These are phyloP conservation scores for Apophysomyces elegans DNA, from an alignment of 371 early-diverging fungal species.

Conservation along the genomic window DNA sequence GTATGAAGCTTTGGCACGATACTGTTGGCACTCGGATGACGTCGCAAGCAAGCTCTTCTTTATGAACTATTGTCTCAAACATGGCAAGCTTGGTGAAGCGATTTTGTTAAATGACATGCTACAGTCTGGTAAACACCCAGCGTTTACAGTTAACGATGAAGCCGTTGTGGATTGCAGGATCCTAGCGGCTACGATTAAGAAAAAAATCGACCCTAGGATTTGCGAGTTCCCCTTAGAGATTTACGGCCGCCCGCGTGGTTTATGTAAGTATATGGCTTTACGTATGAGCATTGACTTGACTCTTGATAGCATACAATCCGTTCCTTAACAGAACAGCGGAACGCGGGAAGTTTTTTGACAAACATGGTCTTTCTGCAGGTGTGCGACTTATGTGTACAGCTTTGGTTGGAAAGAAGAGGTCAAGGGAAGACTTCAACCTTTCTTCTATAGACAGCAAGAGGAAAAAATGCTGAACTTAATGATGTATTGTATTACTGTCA, in stretches of 20 bases:
- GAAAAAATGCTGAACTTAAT: no score
- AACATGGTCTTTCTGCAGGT: constrained; percentile 8
- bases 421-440: not conserved
- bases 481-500: no score
- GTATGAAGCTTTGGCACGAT: not conserved
- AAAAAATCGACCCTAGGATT: not conserved
- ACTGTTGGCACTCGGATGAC: not conserved
- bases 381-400: not conserved
- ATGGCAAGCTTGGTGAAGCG: not conserved
- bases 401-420: not conserved
- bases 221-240: not conserved
- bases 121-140: not conserved
- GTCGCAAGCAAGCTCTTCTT: not conserved
- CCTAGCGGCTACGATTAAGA: not conserved
- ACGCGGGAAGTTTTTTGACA: not conserved
- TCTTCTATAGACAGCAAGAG: no score
- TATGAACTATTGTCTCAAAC: constrained; percentile 1
- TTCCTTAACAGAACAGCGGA: not conserved
- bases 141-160: not conserved
- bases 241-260: constrained; percentile 3
- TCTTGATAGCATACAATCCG: not conserved
- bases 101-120: not conserved
- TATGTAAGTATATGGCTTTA: not conserved
- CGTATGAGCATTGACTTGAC: not conserved
- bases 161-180: not conserved